These are phyloP conservation scores for Apiospora kogelbergensis DNA, from an alignment of 2,329 filamentous ascomycete species.

Conservation along the genomic window DNA sequence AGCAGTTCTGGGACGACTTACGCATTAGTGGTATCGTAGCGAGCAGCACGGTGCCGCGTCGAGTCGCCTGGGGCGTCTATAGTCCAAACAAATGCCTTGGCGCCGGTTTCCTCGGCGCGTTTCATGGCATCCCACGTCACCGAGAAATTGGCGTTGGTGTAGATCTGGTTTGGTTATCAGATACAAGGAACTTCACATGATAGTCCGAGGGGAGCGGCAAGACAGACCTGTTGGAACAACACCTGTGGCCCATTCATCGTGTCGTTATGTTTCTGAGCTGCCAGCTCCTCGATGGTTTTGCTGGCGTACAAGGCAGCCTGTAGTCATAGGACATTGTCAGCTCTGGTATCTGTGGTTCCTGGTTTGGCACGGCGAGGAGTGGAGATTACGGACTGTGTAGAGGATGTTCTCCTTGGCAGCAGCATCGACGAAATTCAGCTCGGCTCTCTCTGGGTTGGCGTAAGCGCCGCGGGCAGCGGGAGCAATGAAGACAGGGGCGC, in stretches of 20 bases:
- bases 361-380: background rate
- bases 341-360: background rate
- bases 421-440: slow-evolving; percentile 41
- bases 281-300: slow-evolving; percentile 26
- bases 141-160: slow-evolving; percentile 25
- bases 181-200: background rate
- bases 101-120: slow-evolving; percentile 18
- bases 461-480: slow-evolving; percentile 39
- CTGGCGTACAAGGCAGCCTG: slow-evolving; percentile 23
- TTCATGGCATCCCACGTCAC: slow-evolving; percentile 21
- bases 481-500: slow-evolving; percentile 43
- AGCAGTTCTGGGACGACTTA: background rate
- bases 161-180: slow-evolving; percentile 11
- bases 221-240: slow-evolving; percentile 25
- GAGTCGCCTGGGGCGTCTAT: slow-evolving; percentile 23
- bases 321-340: background rate
- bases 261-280: slow-evolving; percentile 20
- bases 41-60: slow-evolving; percentile 14
- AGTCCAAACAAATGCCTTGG: slow-evolving; percentile 28
- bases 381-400: slow-evolving; percentile 32
- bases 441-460: slow-evolving; percentile 33
- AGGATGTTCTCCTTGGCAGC: slow-evolving; percentile 39
- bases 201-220: background rate
- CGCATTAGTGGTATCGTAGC: slow-evolving; percentile 14
- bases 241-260: slow-evolving; percentile 19